Conservation (phyloP, 306 rosid genomes). For the Canavalia ensiformis region DNA sequence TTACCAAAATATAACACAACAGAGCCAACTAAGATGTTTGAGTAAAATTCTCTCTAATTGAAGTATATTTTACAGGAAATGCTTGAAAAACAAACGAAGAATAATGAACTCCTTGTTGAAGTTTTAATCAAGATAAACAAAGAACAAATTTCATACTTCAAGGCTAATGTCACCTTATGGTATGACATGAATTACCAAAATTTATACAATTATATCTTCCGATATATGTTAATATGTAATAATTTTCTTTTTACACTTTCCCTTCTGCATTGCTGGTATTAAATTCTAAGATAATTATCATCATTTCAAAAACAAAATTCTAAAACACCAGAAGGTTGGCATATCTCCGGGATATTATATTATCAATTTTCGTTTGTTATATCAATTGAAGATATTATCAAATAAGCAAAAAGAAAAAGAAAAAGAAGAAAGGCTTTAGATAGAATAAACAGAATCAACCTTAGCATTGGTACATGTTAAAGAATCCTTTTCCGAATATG, state of each 20-base stretch:
- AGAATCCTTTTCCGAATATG: conserved; percentile 32
- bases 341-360: conserved; percentile 22
- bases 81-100: conserved; percentile 4
- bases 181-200: conserved; percentile 7
- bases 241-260: neutral
- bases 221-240: conserved; percentile 20
- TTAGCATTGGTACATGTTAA: conserved; percentile 9
- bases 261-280: conserved; percentile 18
- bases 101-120: neutral
- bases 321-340: conserved; percentile 17
- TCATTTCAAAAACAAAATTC: conserved; percentile 25
- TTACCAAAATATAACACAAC: conserved; percentile 2
- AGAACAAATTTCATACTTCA: conserved; percentile 21
- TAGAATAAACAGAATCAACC: conserved; percentile 2
- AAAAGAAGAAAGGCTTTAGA: neutral
- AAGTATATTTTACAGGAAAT: conserved; percentile 30
- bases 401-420: neutral
- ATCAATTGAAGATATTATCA: conserved; percentile 33
- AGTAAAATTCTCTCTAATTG: neutral
- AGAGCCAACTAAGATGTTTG: neutral
- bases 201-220: conserved; percentile 24
- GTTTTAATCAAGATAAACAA: conserved; percentile 22
- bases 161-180: conserved; percentile 10
- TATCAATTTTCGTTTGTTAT: conserved; percentile 1
- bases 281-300: neutral